Base-by-base conservation (phyloP, 2,329 filamentous ascomycete species). In the Graphilbum fragrans region DNA sequence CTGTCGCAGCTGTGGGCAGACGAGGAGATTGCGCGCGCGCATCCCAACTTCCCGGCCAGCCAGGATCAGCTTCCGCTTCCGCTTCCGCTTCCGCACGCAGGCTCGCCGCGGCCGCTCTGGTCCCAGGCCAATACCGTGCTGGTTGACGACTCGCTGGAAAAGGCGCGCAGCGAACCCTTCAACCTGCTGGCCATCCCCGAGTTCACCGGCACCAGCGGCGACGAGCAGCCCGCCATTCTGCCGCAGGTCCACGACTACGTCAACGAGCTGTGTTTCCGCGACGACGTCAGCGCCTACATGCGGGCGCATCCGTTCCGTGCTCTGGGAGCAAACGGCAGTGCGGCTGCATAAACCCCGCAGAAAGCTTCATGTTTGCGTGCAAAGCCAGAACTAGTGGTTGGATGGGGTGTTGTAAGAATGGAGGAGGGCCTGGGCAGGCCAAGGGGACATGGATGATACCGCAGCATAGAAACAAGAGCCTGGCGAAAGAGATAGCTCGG, bases 71-170 rank as follows among this genome's bases (percentile, higher is more conserved):
- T n/a, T n/a, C n/a, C n/a, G n/a, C n/a, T n/a, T n/a, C n/a, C n/a
- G n/a, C n/a, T n/a, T n/a, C n/a, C n/a, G n/a, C n/a, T n/a, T n/a
- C n/a, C n/a, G n/a, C n/a, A n/a, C n/a, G n/a, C n/a, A n/a, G n/a
- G n/a, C n/a, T 21, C 18, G 45, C 39, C 39, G n/a, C n/a, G n/a
- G n/a, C n/a, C n/a, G n/a, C 43, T 42, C 40, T 96, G 87, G 82
- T 72, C 79, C 51, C 87, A 94, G 61, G 70, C 70, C 39, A 94
- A 96, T 58, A 96, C 92, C 0, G 71, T 96, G 7, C 68, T 98
- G 21, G 77, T 96, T 32, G 92, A 98, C 51, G 92, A 96, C 61
- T 85, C 80, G 23, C 52, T 62, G 1, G 71, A 88, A 53, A 98
- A 96, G 65, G 88, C 81, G 1, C 69, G 75, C 21, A 80, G 73